These are phyloP conservation scores for Venturia asperata DNA, from an alignment of 2,329 filamentous ascomycete species.

Conservation along the genomic window DNA sequence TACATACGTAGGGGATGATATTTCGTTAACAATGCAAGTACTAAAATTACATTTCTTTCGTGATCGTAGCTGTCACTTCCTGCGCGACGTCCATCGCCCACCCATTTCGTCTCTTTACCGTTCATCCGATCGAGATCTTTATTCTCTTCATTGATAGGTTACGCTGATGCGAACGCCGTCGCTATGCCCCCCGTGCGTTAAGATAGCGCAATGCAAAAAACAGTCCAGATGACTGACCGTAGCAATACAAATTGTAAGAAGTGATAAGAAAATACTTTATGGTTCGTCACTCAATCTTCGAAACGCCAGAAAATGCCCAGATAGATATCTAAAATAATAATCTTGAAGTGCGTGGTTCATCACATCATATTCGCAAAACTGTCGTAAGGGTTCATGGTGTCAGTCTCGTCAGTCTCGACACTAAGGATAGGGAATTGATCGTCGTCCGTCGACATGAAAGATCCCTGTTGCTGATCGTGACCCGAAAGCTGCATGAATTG, in stretches of 20 bases:
- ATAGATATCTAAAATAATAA: neutral
- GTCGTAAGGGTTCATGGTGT: constrained; percentile 11
- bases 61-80: neutral
- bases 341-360: neutral
- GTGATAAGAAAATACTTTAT: neutral
- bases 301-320: neutral
- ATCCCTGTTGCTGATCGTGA: neutral
- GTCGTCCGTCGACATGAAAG: neutral
- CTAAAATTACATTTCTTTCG: constrained; percentile 4
- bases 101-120: neutral
- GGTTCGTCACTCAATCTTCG: neutral
- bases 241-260: neutral
- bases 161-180: constrained; percentile 1
- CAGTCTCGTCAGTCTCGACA: neutral
- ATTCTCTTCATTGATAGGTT: neutral
- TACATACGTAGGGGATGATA: neutral
- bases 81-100: too few species aligned
- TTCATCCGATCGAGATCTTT: too few species aligned
- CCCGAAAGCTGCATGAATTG: neutral
- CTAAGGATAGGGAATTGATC: neutral
- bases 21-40: neutral
- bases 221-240: neutral
- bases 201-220: neutral
- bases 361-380: constrained; percentile 7
- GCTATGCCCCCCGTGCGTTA: neutral